Percentiles rank a stretch among this genome's conserved stretches.
Evolutionary conservation across 78 protist genomes (phyloP).

Genomic region (Chrysochromulina tobinii): DNA sequence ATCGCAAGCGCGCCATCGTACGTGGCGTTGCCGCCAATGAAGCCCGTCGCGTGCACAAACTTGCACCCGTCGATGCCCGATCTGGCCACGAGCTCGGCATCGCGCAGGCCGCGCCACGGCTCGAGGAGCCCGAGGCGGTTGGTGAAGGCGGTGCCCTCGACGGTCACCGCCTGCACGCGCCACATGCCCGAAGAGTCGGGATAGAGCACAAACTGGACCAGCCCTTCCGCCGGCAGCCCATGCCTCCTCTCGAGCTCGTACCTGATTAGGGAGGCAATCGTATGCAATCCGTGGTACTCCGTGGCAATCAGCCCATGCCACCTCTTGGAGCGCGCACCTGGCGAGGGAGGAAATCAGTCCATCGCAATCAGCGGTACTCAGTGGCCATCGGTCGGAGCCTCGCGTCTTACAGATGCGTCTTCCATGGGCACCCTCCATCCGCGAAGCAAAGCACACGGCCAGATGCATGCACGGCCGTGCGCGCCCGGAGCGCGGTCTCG

Average conservation of each 20-base stretch:
- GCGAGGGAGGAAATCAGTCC: no score
- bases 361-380: no score
- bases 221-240: background rate
- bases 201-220: slow-evolving; percentile 59
- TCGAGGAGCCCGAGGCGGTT: slow-evolving; percentile 50
- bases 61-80: slow-evolving; percentile 57
- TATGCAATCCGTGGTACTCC: slow-evolving; percentile 13
- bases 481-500: slow-evolving; percentile 21
- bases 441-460: slow-evolving; percentile 34
- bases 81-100: slow-evolving; percentile 42
- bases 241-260: slow-evolving; percentile 62
- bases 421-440: slow-evolving; percentile 74
- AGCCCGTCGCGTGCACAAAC: slow-evolving; percentile 77
- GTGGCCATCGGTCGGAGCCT: no score
- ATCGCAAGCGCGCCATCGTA: slow-evolving; percentile 73
- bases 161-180: slow-evolving; percentile 65
- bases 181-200: slow-evolving; percentile 65
- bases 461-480: slow-evolving; percentile 37
- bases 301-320: no score
- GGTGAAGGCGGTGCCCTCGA: slow-evolving; percentile 11
- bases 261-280: background rate
- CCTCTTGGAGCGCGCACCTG: no score
- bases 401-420: slow-evolving; percentile 57
- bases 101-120: slow-evolving; percentile 87
- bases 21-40: slow-evolving; percentile 88